Base-by-base conservation (phyloP, 2,329 filamentous ascomycete genomes). In the Colletotrichum tofieldiae region DNA sequence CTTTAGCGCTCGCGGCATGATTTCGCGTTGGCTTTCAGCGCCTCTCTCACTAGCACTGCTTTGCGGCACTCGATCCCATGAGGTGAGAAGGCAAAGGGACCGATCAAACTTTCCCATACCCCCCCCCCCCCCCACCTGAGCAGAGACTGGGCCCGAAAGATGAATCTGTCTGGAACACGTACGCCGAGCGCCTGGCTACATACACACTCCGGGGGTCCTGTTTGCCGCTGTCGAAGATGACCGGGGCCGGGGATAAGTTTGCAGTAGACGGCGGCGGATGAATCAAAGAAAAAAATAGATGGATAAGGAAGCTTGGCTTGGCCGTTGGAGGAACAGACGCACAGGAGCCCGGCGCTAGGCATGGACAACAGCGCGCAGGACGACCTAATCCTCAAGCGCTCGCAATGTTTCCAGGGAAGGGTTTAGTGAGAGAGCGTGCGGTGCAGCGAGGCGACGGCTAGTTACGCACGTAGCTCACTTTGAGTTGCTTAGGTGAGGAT, bases 401-500 rank as follows among this genome's bases (percentile, higher is more conserved):
- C 69, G 69, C 69, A 72, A 69, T 64, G 66, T 72, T 69, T 60
- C 65, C 69, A 72, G 45, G 58, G 52, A 72, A 69, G 59, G 65
- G 69, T 60, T 72, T 72, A 72, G 70, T 55, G 56, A 49, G 45
- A 47, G 47, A 69, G 64, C 45, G 69, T 72, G 69, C 69, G 59
- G 59, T 47, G 59, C 65, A 37, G 65, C 65, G 45, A 72, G 69
- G 65, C 54, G 65, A 56, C 69, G 45, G 43, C 59, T 72, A 55
- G 59, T 61, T 23, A 12, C 32, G n/a, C 59, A 35, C 45, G 60
- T 43, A 54, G 58, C 47, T 26, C 45, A 60, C 39, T 64, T 72
- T 72, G 65, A 55, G 70, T 69, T 70, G 70, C 65, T 72, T 64
- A 72, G 59, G 65, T 72, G 54, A 72, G 70, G 66, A 69, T 65